Base-by-base conservation (phyloP, 2,329 filamentous ascomycete genomes). In the Anthostomella pinea region DNA sequence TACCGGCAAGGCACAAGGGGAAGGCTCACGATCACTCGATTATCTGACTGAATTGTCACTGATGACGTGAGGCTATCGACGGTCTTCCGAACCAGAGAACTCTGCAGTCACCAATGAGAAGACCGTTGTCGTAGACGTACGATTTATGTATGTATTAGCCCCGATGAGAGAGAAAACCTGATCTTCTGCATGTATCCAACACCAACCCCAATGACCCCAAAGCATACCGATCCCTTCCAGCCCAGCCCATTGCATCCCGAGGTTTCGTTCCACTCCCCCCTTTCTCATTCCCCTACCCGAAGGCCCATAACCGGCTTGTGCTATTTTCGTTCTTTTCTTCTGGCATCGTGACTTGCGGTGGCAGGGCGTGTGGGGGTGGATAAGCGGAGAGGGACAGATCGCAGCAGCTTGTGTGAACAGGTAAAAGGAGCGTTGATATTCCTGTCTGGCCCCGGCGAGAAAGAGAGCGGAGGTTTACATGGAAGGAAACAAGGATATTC, bases 281-380 rank as follows among this genome's bases (percentile, higher is more conserved):
- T 14, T 11, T 11, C 21, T 11, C 21, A 7, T 11, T 11, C 21
- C 34, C 34, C 39, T 14, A 22, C 41, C 39, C 38, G 38, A 41
- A 47, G 45, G 38, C 39, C 38, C 34, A 24, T 31, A 26, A 35
- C 35, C 31, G 35, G 33, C 36, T 41, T 37, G n/a, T 28, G 25
- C 21, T 16, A 23, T 20, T 26, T 31, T 33, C 33, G 33, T 37
- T 23, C 21, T 26, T 34, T 36, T 33, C n/a, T 31, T 24, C 27
- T 30, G 11, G 6, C 24, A 6, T 14, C 15, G 11, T 14, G 11
- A 10, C 15, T 11, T 23, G 21, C 6, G 15, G n/a, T 11, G 15
- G 6, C n/a, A 14, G 6, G 6, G 24, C 11, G n/a, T 26, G 24
- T 26, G 27, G 34, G 35, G 36, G 36, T 30, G 32, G 26, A 38